Evolutionary conservation across 1,139 yeast species (phyloP), one percentile per base, ranked within the genome.

Genomic region (Sugiyamaella japonica): DNA sequence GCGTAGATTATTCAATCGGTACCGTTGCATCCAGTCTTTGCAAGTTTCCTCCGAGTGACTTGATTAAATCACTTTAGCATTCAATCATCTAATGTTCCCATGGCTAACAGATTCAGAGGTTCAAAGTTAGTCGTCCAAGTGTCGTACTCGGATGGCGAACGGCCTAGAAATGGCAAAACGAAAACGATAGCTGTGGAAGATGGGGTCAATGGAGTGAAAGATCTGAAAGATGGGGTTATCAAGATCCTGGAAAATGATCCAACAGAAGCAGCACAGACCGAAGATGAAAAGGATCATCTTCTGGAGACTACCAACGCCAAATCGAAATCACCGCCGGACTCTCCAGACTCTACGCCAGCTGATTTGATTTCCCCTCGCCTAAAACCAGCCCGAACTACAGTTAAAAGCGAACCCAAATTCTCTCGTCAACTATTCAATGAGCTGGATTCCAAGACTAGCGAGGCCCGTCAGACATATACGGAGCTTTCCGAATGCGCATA

Each of bases 401-500:
- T 13, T 16, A 44, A 44, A 44, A 44, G 39, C n/a, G 13, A n/a
- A 3, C 10, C 17, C 12, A 31, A 40, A 17, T 17, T 13, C 7
- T 40, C 23, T n/a, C 46, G 39, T 9, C 52, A 42, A 31, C 28
- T 53, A 6, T 49, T 53, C 36, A 46, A 38, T 16, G 48, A 38
- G 9, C 28, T 53, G 20, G 45, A 40, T 9, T 43, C 53, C 7
- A 53, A 53, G 28, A 48, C 53, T 10, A 75, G 73, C n/a, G 95
- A 88, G 68, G 97, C 96, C 0, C 69, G 75, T 57, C 55, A 66
- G 41, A 76, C 83, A 8, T 93, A 88, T 68, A 74, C 71, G 12
- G 80, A 74, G 57, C 67, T 91, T 49, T 69, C 72, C 29, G 79
- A 78, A 55, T 86, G 93, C 65, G 76, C 80, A 8, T 90, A 90